Evolutionary conservation across 208 protist species (phyloP), one percentile per base, ranked within the genome.

Genomic region (Herpetomonas muscarum): DNA sequence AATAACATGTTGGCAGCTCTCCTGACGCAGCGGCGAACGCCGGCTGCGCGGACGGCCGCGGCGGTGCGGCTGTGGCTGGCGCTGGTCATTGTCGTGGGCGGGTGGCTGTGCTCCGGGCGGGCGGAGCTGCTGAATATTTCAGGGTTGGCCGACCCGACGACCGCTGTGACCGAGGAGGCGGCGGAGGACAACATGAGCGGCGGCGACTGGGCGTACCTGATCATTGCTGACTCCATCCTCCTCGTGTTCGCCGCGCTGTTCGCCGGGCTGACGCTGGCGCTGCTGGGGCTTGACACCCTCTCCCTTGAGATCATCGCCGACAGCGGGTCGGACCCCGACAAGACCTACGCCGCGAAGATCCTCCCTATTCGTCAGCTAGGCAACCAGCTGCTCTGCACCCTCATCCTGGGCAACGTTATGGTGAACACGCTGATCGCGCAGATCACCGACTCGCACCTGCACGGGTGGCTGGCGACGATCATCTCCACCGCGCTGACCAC

Each of bases 341-440:
- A 86, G 68, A 85, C 80, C 37, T 97, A 96, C 63, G 96, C 96
- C 9, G 52, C 72, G 29, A 92, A 88, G 64, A 98, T 98, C 63
- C 67, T 93, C 12, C 97, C 96, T 22, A 76, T 98, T n/a, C 89
- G 96, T 22, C 79, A 97, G 62, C 76, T 95, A 2, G 97, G 96
- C 50, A 98, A 98, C 68, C 87, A 98, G 44, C 76, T 98, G 21
- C 71, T 98, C 9, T 98, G 95, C 79, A 98, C 97, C 1, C 67
- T 98, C 28, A 94, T 98, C 58, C 57, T 98, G 17, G 96, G 97
- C 64, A 98, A 98, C 67, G 96, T 98, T 5, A 91, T 96, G 64
- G 96, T 98, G 29, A 99, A 98, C 77, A 87, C 91, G 28, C 81
- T 97, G 25, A 93, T 99, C 61, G 92, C 94, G 10, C 83, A 94